These are phyloP conservation scores for Suhomyces sp. DNA, from an alignment of 805 yeast species.

Conservation along the genomic window DNA sequence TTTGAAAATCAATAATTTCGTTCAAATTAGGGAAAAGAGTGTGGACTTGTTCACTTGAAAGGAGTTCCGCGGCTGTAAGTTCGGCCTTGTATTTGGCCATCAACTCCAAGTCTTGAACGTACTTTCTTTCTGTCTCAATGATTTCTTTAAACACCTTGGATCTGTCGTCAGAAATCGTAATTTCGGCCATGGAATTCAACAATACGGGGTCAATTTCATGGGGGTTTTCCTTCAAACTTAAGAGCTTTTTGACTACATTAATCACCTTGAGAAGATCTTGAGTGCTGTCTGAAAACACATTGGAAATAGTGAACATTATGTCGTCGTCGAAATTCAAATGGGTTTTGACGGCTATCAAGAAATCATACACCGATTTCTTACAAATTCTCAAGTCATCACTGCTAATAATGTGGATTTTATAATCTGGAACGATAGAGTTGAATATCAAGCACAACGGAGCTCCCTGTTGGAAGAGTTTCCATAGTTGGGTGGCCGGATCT, in stretches of 20 bases:
- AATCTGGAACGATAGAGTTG: slow-evolving; percentile 57
- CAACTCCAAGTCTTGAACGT: slow-evolving; percentile 85
- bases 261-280: slow-evolving; percentile 73
- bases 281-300: slow-evolving; percentile 81
- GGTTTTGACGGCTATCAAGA: slow-evolving; percentile 79
- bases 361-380: slow-evolving; percentile 86
- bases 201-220: slow-evolving; percentile 1
- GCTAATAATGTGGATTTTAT: slow-evolving; percentile 59
- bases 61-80: slow-evolving; percentile 58
- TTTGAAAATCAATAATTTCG: slow-evolving; percentile 86
- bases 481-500: slow-evolving; percentile 90
- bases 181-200: slow-evolving; percentile 15
- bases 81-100: slow-evolving; percentile 66
- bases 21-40: slow-evolving; percentile 79
- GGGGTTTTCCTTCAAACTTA: slow-evolving; percentile 11
- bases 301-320: slow-evolving; percentile 82
- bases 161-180: slow-evolving; percentile 50
- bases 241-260: slow-evolving; percentile 63
- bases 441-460: slow-evolving; percentile 85
- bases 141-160: slow-evolving; percentile 82
- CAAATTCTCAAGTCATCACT: slow-evolving; percentile 82
- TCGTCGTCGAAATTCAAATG: slow-evolving; percentile 74
- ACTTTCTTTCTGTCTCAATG: slow-evolving; percentile 86
- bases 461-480: slow-evolving; percentile 88
- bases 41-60: slow-evolving; percentile 77